Evolutionary conservation across 202 grass and related monocot species (phyloP).

Genomic region (Elaeis oleifera): DNA sequence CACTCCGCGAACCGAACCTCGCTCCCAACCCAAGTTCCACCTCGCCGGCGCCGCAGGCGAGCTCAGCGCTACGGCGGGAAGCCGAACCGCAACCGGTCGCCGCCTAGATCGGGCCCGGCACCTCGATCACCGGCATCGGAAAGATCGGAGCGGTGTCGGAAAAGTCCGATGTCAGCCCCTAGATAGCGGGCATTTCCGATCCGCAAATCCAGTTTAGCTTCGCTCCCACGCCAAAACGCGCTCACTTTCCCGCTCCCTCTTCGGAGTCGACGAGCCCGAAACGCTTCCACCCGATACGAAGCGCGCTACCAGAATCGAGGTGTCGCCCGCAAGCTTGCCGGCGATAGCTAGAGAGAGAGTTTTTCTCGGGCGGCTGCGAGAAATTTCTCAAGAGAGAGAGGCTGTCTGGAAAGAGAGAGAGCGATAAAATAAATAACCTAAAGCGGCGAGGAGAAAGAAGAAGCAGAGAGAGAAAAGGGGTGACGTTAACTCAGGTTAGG

Average conservation of each 20-base stretch:
- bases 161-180: neutral
- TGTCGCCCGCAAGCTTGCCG: too few species aligned
- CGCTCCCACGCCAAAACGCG: too few species aligned
- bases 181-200: neutral
- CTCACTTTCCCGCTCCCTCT: too few species aligned
- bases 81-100: too few species aligned
- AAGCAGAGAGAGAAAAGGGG: too few species aligned
- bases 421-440: neutral
- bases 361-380: neutral
- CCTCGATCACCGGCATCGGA: too few species aligned
- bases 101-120: too few species aligned
- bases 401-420: neutral
- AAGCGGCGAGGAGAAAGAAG: neutral
- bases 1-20: neutral
- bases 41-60: neutral
- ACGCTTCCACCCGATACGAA: neutral
- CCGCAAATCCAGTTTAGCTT: slow-evolving; percentile 18
- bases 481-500: too few species aligned
- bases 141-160: too few species aligned
- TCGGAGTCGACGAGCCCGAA: too few species aligned
- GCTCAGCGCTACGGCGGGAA: neutral
- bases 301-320: neutral
- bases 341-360: too few species aligned
- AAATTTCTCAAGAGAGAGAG: slow-evolving; percentile 5
- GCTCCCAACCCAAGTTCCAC: slow-evolving; percentile 20